These are phyloP conservation scores for Kodamaea arcana DNA, from an alignment of 1,139 yeast genomes.

Conservation along the genomic window DNA sequence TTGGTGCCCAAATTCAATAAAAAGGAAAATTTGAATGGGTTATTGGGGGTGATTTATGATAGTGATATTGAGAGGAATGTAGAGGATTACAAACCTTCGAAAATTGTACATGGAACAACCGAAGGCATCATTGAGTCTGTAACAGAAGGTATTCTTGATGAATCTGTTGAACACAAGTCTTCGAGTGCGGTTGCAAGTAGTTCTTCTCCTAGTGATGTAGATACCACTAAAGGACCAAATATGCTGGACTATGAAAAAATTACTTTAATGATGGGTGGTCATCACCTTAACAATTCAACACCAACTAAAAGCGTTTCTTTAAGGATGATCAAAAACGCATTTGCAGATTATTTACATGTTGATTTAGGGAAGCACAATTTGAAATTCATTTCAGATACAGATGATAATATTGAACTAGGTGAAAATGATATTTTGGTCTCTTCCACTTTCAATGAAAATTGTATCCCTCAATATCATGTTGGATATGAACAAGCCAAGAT, in stretches of 20 bases:
- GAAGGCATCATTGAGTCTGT: background rate
- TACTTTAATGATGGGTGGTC: slow-evolving; percentile 92
- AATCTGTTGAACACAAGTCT: background rate
- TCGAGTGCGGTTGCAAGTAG: background rate
- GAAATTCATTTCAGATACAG: slow-evolving; percentile 25
- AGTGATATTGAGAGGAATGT: slow-evolving; percentile 67
- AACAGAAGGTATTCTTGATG: too few relatives aligned
- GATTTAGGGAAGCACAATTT: slow-evolving; percentile 30
- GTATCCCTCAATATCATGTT: slow-evolving; percentile 80
- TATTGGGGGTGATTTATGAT: slow-evolving; percentile 88
- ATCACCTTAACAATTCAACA: slow-evolving; percentile 39
- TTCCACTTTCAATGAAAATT: slow-evolving; percentile 38
- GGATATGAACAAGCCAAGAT: slow-evolving; percentile 57
- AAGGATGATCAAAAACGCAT: slow-evolving; percentile 41
- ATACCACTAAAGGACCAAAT: background rate
- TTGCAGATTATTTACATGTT: slow-evolving; percentile 48
- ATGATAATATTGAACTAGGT: slow-evolving; percentile 18
- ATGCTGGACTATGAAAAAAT: slow-evolving; percentile 51
- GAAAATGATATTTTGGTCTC: slow-evolving; percentile 34
- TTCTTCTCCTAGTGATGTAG: background rate
- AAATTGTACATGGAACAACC: background rate
- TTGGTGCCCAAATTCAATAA: slow-evolving; percentile 58
- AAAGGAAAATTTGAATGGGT: slow-evolving; percentile 48
- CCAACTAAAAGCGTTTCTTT: slow-evolving; percentile 47
- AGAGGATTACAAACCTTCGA: slow-evolving; percentile 9